Evolutionary conservation across 176 grass and related monocot species (phyloP).

Genomic region (Phoenix roebelenii): DNA sequence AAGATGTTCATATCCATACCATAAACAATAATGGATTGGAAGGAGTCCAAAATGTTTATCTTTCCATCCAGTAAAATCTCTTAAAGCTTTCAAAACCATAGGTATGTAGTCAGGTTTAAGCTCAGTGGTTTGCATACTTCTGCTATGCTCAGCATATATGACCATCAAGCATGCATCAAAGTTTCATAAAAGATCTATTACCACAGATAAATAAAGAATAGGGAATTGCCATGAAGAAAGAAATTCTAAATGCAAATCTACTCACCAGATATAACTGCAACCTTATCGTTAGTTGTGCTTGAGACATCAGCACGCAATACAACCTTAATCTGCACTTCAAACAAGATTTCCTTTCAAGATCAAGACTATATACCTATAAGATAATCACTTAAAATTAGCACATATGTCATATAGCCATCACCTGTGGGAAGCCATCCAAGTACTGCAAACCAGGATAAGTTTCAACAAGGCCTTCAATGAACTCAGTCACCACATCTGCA

Average conservation of each 20-base stretch:
- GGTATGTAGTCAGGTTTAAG: too few relatives aligned
- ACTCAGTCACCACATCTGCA: slow-evolving; percentile 93
- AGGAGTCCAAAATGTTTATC: too few relatives aligned
- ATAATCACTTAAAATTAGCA: slow-evolving; percentile 9
- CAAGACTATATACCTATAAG: slow-evolving; percentile 1
- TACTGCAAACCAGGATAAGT: slow-evolving; percentile 95
- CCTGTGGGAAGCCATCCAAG: slow-evolving; percentile 91
- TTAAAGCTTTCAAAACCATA: too few relatives aligned
- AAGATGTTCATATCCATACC: too few relatives aligned
- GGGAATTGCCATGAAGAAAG: background rate
- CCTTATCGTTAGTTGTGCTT: slow-evolving; percentile 54
- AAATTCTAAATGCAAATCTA: background rate
- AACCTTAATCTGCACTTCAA: slow-evolving; percentile 69
- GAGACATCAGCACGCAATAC: slow-evolving; percentile 89
- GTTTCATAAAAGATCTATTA: too few relatives aligned
- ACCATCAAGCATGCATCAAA: too few relatives aligned
- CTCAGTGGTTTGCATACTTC: too few relatives aligned
- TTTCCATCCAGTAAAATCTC: too few relatives aligned
- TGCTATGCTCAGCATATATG: too few relatives aligned
- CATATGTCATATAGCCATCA: slow-evolving; percentile 21
- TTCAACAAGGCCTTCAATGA: slow-evolving; percentile 96
- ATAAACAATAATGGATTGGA: too few relatives aligned
- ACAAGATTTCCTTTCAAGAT: slow-evolving; percentile 5
- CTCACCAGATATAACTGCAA: slow-evolving; percentile 87
- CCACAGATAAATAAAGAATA: too few relatives aligned